Evolutionary conservation across 192 early-diverging fungal genomes (phyloP).

Genomic region (Coemansia sp.): DNA sequence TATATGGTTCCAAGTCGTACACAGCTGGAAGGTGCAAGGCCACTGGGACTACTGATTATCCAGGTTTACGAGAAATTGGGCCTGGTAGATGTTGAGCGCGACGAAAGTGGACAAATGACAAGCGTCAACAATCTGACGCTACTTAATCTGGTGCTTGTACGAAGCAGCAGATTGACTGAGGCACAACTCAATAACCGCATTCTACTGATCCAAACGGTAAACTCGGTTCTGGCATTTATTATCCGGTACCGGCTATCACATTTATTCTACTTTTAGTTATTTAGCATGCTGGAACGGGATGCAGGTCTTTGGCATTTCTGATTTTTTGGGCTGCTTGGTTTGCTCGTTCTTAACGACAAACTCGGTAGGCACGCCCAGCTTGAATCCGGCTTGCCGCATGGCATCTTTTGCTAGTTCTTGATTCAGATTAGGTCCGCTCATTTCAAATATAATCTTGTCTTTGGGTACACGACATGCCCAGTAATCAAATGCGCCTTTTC

Average conservation of each 20-base stretch:
- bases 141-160: slow-evolving; percentile 85
- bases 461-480: slow-evolving; percentile 87
- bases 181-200: slow-evolving; percentile 57
- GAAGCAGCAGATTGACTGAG: slow-evolving; percentile 73
- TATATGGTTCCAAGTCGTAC: slow-evolving; percentile 48
- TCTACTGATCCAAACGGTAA: slow-evolving; percentile 64
- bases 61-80: slow-evolving; percentile 30
- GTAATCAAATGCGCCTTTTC: slow-evolving; percentile 92
- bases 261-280: slow-evolving; percentile 69
- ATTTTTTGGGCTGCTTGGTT: slow-evolving; percentile 48
- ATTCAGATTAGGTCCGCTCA: slow-evolving; percentile 72
- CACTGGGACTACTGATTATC: slow-evolving; percentile 30
- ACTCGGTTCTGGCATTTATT: slow-evolving; percentile 70
- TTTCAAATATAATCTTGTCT: slow-evolving; percentile 88
- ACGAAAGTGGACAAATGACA: slow-evolving; percentile 40
- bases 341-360: slow-evolving; percentile 37
- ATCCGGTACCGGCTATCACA: slow-evolving; percentile 79
- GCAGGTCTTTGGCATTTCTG: slow-evolving; percentile 37
- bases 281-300: slow-evolving; percentile 52
- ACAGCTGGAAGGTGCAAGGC: slow-evolving; percentile 30
- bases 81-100: slow-evolving; percentile 34
- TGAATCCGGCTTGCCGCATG: slow-evolving; percentile 48
- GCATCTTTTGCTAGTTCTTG: slow-evolving; percentile 60
- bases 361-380: slow-evolving; percentile 46
- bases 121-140: slow-evolving; percentile 89